Base-by-base conservation (phyloP, 345 rosid species). In the Eutrema japonicum region DNA sequence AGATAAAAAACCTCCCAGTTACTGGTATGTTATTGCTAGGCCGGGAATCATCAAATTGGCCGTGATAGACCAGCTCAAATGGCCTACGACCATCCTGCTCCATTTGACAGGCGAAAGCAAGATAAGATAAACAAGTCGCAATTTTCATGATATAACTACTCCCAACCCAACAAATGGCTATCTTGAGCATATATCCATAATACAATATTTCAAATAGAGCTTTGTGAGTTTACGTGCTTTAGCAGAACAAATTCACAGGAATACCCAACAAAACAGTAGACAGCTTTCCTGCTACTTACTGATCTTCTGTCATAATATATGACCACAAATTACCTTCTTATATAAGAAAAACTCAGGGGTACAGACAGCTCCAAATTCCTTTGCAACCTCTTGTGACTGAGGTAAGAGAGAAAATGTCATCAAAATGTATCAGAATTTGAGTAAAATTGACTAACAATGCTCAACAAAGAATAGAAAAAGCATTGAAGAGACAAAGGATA, bases 31-130 rank as follows among this genome's bases (percentile, higher is more conserved):
- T 85, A 78, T 68, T 93, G 68, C 89, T 88, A 56, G 96, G 97
- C 63, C 96, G 84, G 46, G 98, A 93, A 83, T 89, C 88, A 73
- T 93, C 94, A 81, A 86, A 93, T 16, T 91, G 98, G 38, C 98
- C 97, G 43, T 86, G 98, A 86, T 90, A 93, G 49, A 89, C 89
- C 33, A 93, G 87, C 84, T 89, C 91, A 82, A 88, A 91, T 61
- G 98, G 98, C 82, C 98, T 85, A 45, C 94, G 83, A 41, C 96
- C 96, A 74, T 82, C 93, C 97, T 93, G 80, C 73, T 65, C 66
- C 66, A 70, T 43, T 68, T 35, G 22, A 50, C 22, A 57, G 5
- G 9, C 27, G 2, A 51, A 37, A 45, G 10, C 4, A 37, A 18
- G 37, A 57, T 30, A 29, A 42, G 14, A 38, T 3, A 41, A 48